Conservation (phyloP, 257 asterid genomes). For the Nicotiana knightiana region DNA sequence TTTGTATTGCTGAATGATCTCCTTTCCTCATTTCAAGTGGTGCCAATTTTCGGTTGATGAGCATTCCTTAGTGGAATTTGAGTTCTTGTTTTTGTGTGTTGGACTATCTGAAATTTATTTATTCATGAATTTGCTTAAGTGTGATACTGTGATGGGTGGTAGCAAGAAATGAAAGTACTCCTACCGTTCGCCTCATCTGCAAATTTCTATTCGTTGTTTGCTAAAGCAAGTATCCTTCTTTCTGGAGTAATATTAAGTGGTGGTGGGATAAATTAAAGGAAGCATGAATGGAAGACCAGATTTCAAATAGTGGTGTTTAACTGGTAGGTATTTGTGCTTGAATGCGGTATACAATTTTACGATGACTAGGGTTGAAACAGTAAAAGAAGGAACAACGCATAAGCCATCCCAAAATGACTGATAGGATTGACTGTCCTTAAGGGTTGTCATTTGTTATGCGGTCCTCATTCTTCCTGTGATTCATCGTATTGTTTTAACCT, state of each 20-base stretch:
- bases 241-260: background rate
- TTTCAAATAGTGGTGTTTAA: background rate
- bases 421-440: background rate
- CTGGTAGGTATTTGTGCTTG: background rate
- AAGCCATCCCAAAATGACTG: background rate
- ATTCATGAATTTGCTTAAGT: background rate
- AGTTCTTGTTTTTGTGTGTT: background rate
- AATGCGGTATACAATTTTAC: background rate
- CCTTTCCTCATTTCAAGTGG: slow-evolving; percentile 1
- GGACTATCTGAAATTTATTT: background rate
- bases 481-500: background rate
- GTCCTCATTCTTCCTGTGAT: background rate
- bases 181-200: background rate
- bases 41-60: background rate
- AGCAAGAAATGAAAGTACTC: background rate
- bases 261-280: background rate
- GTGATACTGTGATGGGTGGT: background rate
- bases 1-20: background rate
- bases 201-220: background rate
- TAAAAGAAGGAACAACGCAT: background rate
- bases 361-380: background rate
- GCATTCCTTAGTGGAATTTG: background rate
- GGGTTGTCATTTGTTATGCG: background rate
- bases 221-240: background rate
- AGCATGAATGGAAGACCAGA: background rate